A percentile compares a stretch with the other conserved stretches of the same genome.
Conservation (phyloP, 169 alveolate species). For the Babesia caballi region DNA sequence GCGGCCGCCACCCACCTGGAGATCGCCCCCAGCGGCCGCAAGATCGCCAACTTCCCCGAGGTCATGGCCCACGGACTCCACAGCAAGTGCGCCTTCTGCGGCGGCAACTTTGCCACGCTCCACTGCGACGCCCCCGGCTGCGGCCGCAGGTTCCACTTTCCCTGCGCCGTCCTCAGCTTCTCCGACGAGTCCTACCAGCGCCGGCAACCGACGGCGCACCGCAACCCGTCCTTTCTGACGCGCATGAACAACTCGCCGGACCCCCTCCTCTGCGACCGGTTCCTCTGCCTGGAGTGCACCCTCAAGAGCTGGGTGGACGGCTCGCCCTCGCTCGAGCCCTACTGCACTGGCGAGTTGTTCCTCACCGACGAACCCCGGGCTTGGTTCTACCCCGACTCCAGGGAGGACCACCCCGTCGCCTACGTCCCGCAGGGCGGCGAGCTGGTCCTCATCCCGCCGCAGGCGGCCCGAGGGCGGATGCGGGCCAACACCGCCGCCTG, state of each 20-base stretch:
- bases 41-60: slow-evolving; percentile 26
- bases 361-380: neutral
- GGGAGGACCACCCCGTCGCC: neutral
- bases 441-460: slow-evolving; percentile 7
- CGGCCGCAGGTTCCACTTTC: slow-evolving; percentile 24
- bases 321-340: neutral
- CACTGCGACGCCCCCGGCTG: slow-evolving; percentile 21
- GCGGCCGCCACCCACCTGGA: slow-evolving; percentile 4
- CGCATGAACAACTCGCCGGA: slow-evolving; percentile 11
- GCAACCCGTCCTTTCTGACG: neutral
- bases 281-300: slow-evolving; percentile 44
- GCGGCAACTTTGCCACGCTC: slow-evolving; percentile 36
- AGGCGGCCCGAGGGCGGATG: neutral
- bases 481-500: slow-evolving; percentile 2
- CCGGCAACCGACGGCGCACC: neutral
- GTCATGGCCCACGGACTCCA: slow-evolving; percentile 16
- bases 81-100: slow-evolving; percentile 38
- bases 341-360: slow-evolving; percentile 26
- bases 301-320: slow-evolving; percentile 9
- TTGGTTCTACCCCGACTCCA: slow-evolving; percentile 17
- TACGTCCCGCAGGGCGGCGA: slow-evolving; percentile 55
- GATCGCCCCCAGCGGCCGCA: slow-evolving; percentile 5
- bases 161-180: slow-evolving; percentile 24
- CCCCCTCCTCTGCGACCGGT: slow-evolving; percentile 27
- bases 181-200: slow-evolving; percentile 35